Evolutionary conservation across 2,329 filamentous ascomycete species (phyloP), one percentile per base, ranked within the genome.

Genomic region (Pyrenochaeta sp.): DNA sequence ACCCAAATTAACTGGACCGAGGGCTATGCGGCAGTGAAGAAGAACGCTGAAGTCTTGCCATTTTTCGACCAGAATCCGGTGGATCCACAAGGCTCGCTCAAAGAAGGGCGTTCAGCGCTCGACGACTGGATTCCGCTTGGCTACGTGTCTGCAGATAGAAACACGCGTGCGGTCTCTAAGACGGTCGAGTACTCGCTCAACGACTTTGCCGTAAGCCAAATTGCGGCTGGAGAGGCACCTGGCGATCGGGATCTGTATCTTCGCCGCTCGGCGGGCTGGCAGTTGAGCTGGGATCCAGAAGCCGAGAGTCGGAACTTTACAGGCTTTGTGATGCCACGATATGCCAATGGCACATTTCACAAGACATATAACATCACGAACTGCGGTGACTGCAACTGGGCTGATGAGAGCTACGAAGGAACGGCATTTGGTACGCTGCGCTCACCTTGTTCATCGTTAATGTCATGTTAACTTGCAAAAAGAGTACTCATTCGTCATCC

Each of bases 1-100:
- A 66, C 67, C 1, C 80, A 77, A 3, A 81, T 91, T n/a, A 81
- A 88, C 63, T 92, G 88, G 88, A 72, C 78, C 0, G 81, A 80
- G 8, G 88, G 84, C 0, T 90, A 89, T 50, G 80, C 83, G 35
- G 88, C 88, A 0, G 81, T 92, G 0, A 78, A 88, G 13, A 87
- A 87, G 51, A 85, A 91, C 48, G 86, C 87, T 2, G 86, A 90
- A 55, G 77, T 83, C 2, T 18, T 67, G 0, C 67, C 67, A 0
- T 68, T 60, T 41, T 69, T 63, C 21, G 67, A 71, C 21, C 47
- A 67, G 20, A 71, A 69, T 26, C 65, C 67, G 4, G 55, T 69
- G 2, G 67, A 71, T 31, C 39, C 53, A 2, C 60, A 62, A 48
- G 71, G 69, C 9, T 70, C 69, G 1, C 60, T 74, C 5, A 73